A percentile compares a stretch with the other conserved stretches of the same genome.
These are phyloP conservation scores for Leishmania mexicana DNA, from an alignment of 208 protist species.

Conservation along the genomic window DNA sequence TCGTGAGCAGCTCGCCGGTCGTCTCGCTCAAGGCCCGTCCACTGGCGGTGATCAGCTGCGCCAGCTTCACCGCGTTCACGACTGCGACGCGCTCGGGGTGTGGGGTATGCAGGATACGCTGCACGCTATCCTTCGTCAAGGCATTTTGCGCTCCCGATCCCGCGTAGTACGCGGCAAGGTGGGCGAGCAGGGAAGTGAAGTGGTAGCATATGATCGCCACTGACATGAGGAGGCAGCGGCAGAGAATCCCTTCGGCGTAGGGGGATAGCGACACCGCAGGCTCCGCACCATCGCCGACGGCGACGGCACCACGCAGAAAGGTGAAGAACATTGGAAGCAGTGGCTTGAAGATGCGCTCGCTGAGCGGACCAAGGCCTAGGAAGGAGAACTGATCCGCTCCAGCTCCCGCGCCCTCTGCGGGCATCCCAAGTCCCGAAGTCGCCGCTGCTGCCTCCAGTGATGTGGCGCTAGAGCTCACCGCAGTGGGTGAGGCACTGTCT, in stretches of 20 bases:
- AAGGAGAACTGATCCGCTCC: background rate
- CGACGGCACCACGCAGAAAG: background rate
- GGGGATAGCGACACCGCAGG: background rate
- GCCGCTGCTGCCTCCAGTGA: background rate
- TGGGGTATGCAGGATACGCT: conserved; percentile 34
- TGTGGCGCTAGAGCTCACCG: background rate
- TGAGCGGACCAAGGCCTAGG: conserved; percentile 13
- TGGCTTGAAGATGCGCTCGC: conserved; percentile 26
- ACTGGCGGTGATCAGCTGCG: conserved; percentile 51
- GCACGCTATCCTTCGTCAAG: conserved; percentile 40
- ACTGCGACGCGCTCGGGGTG: conserved; percentile 55
- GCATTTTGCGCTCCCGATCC: conserved; percentile 40
- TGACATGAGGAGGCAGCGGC: conserved; percentile 48
- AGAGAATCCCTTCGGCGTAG: conserved; percentile 38
- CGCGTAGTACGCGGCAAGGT: conserved; percentile 54
- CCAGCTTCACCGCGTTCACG: conserved; percentile 54
- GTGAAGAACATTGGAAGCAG: conserved; percentile 22
- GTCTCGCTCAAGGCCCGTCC: conserved; percentile 40
- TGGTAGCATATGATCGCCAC: conserved; percentile 46
- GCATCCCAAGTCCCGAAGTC: background rate
- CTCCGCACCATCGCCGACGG: background rate
- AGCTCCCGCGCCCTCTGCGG: background rate
- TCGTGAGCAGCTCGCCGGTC: conserved; percentile 56
- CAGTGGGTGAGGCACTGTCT: background rate
- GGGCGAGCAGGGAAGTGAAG: conserved; percentile 45